A percentile compares a stretch with the other conserved stretches of the same genome.
phyloP scores from a whole-genome alignment of 495 filamentous ascomycete genomes.

The Xylaria sp. region DNA sequence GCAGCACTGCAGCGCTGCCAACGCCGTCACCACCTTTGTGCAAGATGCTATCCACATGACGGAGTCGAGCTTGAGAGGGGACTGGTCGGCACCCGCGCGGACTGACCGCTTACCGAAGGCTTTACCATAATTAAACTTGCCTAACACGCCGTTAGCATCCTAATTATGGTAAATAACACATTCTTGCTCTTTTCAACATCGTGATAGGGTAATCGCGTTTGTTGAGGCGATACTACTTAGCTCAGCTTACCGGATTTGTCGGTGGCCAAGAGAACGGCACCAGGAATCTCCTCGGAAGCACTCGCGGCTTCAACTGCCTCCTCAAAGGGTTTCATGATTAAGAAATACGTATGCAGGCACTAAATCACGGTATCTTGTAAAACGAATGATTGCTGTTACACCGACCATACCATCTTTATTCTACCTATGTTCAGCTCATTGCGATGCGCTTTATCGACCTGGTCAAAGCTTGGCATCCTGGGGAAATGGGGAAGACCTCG shows the following conservation, averaged over 20 bases:
- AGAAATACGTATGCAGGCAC: neutral
- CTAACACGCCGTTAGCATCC: neutral
- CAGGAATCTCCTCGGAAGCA: constrained; percentile 24
- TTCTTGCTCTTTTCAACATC: neutral
- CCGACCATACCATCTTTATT: neutral
- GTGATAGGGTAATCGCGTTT: neutral
- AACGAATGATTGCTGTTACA: neutral
- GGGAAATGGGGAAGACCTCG: constrained; percentile 12
- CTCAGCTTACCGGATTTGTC: constrained; percentile 19
- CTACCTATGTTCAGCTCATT: neutral
- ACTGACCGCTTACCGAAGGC: constrained; percentile 28
- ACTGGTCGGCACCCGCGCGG: constrained; percentile 23
- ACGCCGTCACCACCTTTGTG: constrained; percentile 29
- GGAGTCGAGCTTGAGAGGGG: constrained; percentile 17
- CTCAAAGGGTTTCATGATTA: constrained; percentile 24
- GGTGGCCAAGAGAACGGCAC: constrained; percentile 25
- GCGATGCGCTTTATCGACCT: neutral
- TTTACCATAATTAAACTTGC: constrained; percentile 13
- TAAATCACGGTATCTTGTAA: neutral
- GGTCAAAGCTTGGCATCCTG: constrained; percentile 15
- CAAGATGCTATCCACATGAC: constrained; percentile 34
- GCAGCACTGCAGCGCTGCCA: constrained; percentile 27
- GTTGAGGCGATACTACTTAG: neutral
- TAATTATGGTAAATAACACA: neutral
- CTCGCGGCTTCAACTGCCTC: constrained; percentile 25